Percentiles rank a stretch among this genome's conserved stretches.
Evolutionary conservation across 129 eudicot species (phyloP).

Genomic region (Mikania micrantha): DNA sequence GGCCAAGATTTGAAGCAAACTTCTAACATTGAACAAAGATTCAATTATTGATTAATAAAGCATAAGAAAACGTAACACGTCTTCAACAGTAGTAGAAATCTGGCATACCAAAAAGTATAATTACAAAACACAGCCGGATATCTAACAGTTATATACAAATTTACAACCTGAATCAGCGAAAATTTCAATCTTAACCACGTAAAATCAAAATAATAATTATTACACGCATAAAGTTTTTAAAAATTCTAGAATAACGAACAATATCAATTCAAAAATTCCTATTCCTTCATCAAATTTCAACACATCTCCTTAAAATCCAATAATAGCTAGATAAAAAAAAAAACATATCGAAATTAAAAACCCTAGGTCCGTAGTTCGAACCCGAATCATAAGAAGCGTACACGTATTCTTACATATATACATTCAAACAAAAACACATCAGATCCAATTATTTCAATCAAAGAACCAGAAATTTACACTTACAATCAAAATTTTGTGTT

Average conservation of each 20-base stretch:
- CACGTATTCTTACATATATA: background rate
- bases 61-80: background rate
- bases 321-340: background rate
- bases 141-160: too few species aligned
- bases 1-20: background rate
- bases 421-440: conserved; percentile 8
- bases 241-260: too few species aligned
- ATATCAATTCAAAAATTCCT: background rate
- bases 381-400: too few species aligned
- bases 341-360: background rate
- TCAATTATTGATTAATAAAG: background rate
- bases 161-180: too few species aligned
- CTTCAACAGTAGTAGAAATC: background rate
- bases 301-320: background rate
- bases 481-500: conserved; percentile 16
- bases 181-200: background rate
- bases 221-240: background rate
- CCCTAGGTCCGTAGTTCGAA: background rate
- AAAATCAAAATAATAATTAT: background rate
- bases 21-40: background rate
- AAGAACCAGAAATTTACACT: background rate
- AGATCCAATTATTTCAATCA: conserved; percentile 6
- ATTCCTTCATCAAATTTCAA: background rate
- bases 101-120: background rate
- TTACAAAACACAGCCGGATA: too few species aligned